Evolutionary conservation across 176 grass and related monocot species (phyloP), one percentile per base, ranked within the genome.

Genomic region (Zea luxurians): DNA sequence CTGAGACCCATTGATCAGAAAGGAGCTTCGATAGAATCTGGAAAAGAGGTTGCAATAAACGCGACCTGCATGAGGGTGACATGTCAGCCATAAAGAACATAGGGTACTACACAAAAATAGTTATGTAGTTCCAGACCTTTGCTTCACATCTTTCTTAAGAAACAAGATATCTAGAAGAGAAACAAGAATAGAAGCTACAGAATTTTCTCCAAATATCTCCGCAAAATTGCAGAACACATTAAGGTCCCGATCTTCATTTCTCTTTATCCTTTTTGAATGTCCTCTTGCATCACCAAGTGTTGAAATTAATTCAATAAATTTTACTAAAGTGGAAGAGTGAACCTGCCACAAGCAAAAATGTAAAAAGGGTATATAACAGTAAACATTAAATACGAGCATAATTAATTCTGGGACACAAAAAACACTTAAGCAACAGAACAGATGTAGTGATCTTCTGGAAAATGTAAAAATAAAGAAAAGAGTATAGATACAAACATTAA

Each of bases 91-190:
- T 15, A 77, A 4, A 76, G 2, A 75, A 11, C 37, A 82, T 8
- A 40, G 4, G n/a, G 54, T 21, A 37, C 8, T n/a, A 6, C 8
- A 3, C 27, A 44, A 48, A 50, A 27, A 66, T 58, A 27, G 10
- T 60, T 59, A 7, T 20, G 37, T 17, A n/a, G 20, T 71, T 60
- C 6, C 59, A 64, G 35, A 97, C 95, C 95, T 97, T 82, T 97
- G 75, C 15, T 88, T 62, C 9, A 87, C n/a, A 73, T 98, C 83
- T 82, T 94, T 98, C 83, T 90, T 98, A 55, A 90, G 73, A 76
- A 90, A 88, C 44, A 98, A 48, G 73, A 98, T 78, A 75, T 98
- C 91, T 34, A 98, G 75, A 90, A 98, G 83, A 87, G 89, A 87
- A 12, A 90, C 53, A 62, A 98, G 83, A 80, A 92, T 13, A 80